phyloP scores from a whole-genome alignment of 1,284 basidiomycete species.

The Moesziomyces aphidis region DNA sequence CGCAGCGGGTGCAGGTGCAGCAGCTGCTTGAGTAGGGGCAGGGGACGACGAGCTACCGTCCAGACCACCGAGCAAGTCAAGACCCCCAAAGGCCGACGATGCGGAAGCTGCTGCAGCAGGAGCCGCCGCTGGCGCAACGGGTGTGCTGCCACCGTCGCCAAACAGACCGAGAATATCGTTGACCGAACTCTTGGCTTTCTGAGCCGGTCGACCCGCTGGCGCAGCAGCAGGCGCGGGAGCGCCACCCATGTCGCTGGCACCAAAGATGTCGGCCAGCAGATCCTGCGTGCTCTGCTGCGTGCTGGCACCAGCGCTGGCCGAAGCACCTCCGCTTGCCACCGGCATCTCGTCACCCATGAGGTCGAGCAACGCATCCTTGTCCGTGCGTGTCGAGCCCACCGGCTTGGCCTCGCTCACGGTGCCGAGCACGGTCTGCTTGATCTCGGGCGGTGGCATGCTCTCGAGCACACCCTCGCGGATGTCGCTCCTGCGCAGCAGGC shows the following conservation, averaged over 20 bases:
- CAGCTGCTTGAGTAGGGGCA: constrained; percentile 72
- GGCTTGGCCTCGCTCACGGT: constrained; percentile 63
- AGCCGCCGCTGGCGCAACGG: constrained; percentile 66
- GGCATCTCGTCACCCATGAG: constrained; percentile 63
- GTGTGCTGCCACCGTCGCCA: constrained; percentile 70
- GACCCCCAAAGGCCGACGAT: constrained; percentile 29
- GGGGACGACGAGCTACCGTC: constrained; percentile 17
- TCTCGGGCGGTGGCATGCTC: constrained; percentile 96
- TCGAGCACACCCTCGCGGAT: constrained; percentile 91
- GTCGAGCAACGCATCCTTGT: constrained; percentile 59
- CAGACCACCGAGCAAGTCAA: constrained; percentile 65
- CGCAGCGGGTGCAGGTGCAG: constrained; percentile 72
- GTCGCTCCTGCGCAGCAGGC: constrained; percentile 77
- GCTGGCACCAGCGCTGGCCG: constrained; percentile 3
- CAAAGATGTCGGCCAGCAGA: constrained; percentile 93
- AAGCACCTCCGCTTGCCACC: constrained; percentile 16
- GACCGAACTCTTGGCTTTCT: constrained; percentile 73
- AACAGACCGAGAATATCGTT: constrained; percentile 94
- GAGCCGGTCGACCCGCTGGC: constrained; percentile 28
- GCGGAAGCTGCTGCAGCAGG: constrained; percentile 24
- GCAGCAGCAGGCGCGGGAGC: constrained; percentile 64
- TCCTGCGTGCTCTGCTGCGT: constrained; percentile 81
- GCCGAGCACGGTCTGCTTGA: constrained; percentile 71
- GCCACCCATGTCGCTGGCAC: constrained; percentile 70
- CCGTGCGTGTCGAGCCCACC: constrained; percentile 58